A percentile compares a stretch with the other conserved stretches of the same genome.
These are phyloP conservation scores for Parmelia sp. DNA, from an alignment of 495 filamentous ascomycete genomes.

Conservation along the genomic window DNA sequence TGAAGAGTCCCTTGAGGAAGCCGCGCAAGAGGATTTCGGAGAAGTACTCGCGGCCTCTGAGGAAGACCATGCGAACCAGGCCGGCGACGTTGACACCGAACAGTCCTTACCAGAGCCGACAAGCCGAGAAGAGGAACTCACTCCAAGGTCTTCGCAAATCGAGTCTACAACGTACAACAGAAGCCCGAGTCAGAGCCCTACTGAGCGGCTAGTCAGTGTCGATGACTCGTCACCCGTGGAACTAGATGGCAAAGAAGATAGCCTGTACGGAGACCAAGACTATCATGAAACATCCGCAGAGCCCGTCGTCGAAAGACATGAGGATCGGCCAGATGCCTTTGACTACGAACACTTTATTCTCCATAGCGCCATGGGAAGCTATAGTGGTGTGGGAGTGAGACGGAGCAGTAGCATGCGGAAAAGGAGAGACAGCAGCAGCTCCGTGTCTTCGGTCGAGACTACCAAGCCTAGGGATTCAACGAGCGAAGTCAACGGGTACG, in stretches of 20 bases:
- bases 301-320: conserved; percentile 53
- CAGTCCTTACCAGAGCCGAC: conserved; percentile 4
- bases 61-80: not conserved
- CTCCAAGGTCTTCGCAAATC: not conserved
- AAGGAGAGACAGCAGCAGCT: conserved; percentile 51
- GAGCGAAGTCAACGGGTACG: not conserved
- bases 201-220: conserved; percentile 11
- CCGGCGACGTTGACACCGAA: conserved; percentile 28
- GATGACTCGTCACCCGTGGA: conserved; percentile 9
- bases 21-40: not conserved
- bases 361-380: conserved; percentile 79
- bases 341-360: conserved; percentile 96
- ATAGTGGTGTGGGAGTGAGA: conserved; percentile 28
- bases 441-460: conserved; percentile 69
- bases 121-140: not conserved
- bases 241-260: conserved; percentile 13
- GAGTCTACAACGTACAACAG: conserved; percentile 6
- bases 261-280: conserved; percentile 39
- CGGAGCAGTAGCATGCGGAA: conserved; percentile 35
- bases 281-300: conserved; percentile 47
- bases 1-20: not conserved
- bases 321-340: conserved; percentile 94
- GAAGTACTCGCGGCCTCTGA: not conserved
- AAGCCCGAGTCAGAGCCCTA: conserved; percentile 1
- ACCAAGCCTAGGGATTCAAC: conserved; percentile 44